A percentile compares a stretch with the other conserved stretches of the same genome.
Conservation (phyloP, 495 filamentous ascomycete genomes). For the Lepidopterella palustris region DNA sequence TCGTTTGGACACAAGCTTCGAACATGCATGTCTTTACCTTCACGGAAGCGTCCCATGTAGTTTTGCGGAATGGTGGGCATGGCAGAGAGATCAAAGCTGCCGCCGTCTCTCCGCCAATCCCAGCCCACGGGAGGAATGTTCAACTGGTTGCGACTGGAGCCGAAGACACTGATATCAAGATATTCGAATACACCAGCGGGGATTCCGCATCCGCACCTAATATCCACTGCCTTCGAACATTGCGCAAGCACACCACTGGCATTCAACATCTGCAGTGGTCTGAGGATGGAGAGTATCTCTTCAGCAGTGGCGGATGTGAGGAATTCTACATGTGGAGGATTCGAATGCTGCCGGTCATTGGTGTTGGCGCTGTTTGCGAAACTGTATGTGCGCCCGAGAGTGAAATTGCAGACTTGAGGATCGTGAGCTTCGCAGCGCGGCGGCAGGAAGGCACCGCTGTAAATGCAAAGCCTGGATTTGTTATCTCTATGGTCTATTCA, state of each 20-base stretch:
- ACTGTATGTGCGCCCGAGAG: constrained; percentile 53
- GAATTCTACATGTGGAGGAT: constrained; percentile 85
- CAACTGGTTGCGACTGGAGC: constrained; percentile 70
- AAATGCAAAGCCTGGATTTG: constrained; percentile 41
- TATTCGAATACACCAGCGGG: constrained; percentile 45
- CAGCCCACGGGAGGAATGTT: neutral
- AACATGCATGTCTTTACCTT: constrained; percentile 50
- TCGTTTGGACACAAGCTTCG: constrained; percentile 55
- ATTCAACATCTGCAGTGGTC: constrained; percentile 79
- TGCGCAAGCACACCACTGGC: constrained; percentile 72
- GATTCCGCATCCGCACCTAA: constrained; percentile 26
- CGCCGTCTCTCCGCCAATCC: constrained; percentile 43
- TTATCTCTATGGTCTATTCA: constrained; percentile 64
- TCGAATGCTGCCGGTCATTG: constrained; percentile 44
- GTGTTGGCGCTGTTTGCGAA: constrained; percentile 57
- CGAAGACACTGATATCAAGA: constrained; percentile 79
- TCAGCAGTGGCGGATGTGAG: constrained; percentile 79
- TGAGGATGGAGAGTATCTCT: constrained; percentile 53
- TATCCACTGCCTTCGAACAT: constrained; percentile 52
- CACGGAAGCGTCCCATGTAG: constrained; percentile 40
- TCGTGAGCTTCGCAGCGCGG: constrained; percentile 63
- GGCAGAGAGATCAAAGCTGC: constrained; percentile 82
- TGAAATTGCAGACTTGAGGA: constrained; percentile 62
- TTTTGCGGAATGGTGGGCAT: constrained; percentile 65
- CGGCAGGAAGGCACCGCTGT: constrained; percentile 23